Evolutionary conservation across 2,329 filamentous ascomycete species (phyloP).

Genomic region (Epichloe glyceriae): DNA sequence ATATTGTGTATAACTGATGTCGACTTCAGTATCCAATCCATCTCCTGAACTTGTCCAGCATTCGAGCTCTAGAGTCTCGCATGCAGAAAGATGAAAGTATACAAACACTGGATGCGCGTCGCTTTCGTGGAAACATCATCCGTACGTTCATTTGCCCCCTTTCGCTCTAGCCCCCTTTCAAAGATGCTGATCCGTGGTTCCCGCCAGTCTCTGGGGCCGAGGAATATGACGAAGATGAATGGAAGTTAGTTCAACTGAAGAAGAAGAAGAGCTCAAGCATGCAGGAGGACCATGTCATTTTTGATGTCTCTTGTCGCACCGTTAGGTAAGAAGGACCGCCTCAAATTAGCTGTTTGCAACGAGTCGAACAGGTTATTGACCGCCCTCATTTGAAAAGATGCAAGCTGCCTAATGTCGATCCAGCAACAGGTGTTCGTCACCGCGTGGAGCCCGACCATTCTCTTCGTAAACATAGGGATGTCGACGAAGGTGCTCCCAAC

Average conservation of each 20-base stretch:
- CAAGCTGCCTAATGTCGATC: slow-evolving; percentile 59
- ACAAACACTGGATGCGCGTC: slow-evolving; percentile 42
- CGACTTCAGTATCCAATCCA: slow-evolving; percentile 51
- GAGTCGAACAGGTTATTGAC: neutral
- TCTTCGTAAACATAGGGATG: slow-evolving; percentile 42
- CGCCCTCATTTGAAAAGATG: slow-evolving; percentile 30
- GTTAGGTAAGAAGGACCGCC: slow-evolving; percentile 33
- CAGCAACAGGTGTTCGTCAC: slow-evolving; percentile 42
- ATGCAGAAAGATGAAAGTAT: slow-evolving; percentile 37
- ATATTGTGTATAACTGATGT: neutral
- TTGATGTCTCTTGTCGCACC: slow-evolving; percentile 51
- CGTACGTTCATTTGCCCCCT: slow-evolving; percentile 24
- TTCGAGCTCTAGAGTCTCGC: slow-evolving; percentile 45
- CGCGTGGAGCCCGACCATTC: slow-evolving; percentile 43
- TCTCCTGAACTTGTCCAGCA: slow-evolving; percentile 50
- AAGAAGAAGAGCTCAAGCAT: slow-evolving; percentile 32
- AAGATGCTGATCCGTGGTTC: neutral
- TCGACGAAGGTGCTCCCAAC: slow-evolving; percentile 46
- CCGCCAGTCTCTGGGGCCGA: slow-evolving; percentile 44
- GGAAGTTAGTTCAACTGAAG: slow-evolving; percentile 48
- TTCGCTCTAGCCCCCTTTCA: neutral
- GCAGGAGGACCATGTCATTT: slow-evolving; percentile 15
- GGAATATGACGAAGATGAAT: slow-evolving; percentile 57
- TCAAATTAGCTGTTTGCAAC: neutral
- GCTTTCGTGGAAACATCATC: slow-evolving; percentile 63